A percentile compares a stretch with the other conserved stretches of the same genome.
Evolutionary conservation across 2,329 filamentous ascomycete species (phyloP).

Genomic region (Metarhizium anisopliae): DNA sequence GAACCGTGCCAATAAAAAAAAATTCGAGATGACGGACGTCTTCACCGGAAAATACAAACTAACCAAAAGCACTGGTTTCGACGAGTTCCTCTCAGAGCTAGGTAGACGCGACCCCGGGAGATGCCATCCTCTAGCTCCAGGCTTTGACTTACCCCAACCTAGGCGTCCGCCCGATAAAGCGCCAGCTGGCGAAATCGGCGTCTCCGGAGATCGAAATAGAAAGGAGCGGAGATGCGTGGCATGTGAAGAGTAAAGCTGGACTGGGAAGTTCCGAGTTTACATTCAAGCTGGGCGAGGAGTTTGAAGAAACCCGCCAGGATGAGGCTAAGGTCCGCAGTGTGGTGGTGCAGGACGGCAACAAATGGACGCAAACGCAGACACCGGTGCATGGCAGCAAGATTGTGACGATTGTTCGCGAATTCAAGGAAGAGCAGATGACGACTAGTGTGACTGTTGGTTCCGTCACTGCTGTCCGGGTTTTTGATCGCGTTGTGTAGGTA

Average conservation of each 20-base stretch:
- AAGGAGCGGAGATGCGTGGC: not conserved
- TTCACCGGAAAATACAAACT: not conserved
- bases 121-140: no score
- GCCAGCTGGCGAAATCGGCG: not conserved
- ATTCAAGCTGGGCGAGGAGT: not conserved
- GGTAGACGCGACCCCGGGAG: not conserved
- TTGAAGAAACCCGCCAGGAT: not conserved
- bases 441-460: not conserved
- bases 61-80: not conserved
- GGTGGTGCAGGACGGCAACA: not conserved
- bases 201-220: not conserved
- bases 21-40: not conserved
- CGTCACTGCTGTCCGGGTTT: not conserved
- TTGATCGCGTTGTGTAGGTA: not conserved
- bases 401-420: not conserved
- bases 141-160: not conserved
- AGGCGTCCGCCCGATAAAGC: not conserved
- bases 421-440: not conserved
- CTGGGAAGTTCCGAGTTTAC: not conserved
- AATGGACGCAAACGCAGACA: not conserved
- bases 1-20: not conserved
- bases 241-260: not conserved
- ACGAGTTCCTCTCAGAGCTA: not conserved
- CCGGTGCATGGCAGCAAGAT: not conserved
- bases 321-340: not conserved